Evolutionary conservation across 2,329 filamentous ascomycete species (phyloP).

Genomic region (Fusarium papillatum): DNA sequence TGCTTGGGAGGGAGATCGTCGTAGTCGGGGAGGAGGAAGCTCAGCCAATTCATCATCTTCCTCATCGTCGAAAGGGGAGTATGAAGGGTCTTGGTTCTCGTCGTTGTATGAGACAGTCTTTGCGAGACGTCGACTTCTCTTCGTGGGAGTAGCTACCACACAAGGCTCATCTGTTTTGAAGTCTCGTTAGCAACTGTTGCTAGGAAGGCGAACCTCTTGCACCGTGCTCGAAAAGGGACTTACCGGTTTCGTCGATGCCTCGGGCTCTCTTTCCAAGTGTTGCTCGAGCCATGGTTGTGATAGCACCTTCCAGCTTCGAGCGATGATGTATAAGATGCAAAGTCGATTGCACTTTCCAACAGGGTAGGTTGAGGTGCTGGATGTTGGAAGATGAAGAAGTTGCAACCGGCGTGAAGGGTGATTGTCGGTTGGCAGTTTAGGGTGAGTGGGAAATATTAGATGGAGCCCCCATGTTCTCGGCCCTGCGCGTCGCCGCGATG

Average conservation of each 20-base stretch:
- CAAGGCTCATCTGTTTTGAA: constrained; percentile 37
- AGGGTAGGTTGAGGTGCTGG: constrained; percentile 31
- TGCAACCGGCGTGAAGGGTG: constrained; percentile 26
- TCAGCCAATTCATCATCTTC: constrained; percentile 57
- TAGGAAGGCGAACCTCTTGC: neutral
- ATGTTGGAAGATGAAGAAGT: constrained; percentile 31
- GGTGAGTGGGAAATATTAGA: constrained; percentile 35
- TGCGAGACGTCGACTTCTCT: constrained; percentile 59
- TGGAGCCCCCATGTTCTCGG: constrained; percentile 22
- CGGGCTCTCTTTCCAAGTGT: constrained; percentile 53
- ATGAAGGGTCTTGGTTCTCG: constrained; percentile 72
- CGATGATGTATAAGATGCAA: constrained; percentile 16
- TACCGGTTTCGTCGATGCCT: constrained; percentile 46
- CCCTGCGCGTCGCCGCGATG: constrained; percentile 40
- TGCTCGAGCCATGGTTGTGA: constrained; percentile 45
- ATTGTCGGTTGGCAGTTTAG: constrained; percentile 33
- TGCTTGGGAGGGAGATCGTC: constrained; percentile 46
- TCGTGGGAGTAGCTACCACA: constrained; percentile 53
- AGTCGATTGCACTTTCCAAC: constrained; percentile 38
- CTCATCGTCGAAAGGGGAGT: constrained; percentile 51
- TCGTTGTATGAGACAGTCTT: constrained; percentile 67
- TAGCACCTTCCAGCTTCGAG: constrained; percentile 29
- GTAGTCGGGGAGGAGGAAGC: constrained; percentile 45
- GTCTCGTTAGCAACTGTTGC: constrained; percentile 30
- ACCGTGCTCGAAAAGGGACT: constrained; percentile 33